Evolutionary conservation across 331 rosid genomes (phyloP).

Genomic region (Dryas integrifolia): DNA sequence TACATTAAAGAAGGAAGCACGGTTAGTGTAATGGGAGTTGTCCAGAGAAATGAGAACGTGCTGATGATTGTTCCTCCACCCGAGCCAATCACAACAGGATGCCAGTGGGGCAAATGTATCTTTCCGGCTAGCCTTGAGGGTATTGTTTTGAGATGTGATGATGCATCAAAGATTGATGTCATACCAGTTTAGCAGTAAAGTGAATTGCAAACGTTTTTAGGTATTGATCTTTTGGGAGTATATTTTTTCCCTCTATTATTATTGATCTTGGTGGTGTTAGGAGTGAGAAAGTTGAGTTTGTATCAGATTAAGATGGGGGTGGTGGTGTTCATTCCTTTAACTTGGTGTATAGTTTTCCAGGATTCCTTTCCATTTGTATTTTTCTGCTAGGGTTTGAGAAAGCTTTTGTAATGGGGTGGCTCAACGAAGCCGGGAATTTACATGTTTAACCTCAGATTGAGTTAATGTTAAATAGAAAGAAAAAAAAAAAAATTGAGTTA

Average conservation of each 20-base stretch:
- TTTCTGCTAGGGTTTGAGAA: slow-evolving; percentile 34
- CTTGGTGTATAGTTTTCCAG: slow-evolving; percentile 63
- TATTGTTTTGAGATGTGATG: slow-evolving; percentile 93
- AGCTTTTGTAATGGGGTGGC: slow-evolving; percentile 43
- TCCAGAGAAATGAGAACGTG: slow-evolving; percentile 92
- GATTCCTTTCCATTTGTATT: slow-evolving; percentile 44
- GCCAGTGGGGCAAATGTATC: slow-evolving; percentile 83
- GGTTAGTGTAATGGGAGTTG: slow-evolving; percentile 94
- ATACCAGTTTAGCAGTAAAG: slow-evolving; percentile 70
- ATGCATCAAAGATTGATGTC: slow-evolving; percentile 78
- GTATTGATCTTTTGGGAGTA: slow-evolving; percentile 39
- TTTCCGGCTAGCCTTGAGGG: slow-evolving; percentile 97
- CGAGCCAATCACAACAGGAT: slow-evolving; percentile 78
- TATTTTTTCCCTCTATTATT: slow-evolving; percentile 32
- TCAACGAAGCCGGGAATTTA: slow-evolving; percentile 42
- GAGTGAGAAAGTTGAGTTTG: slow-evolving; percentile 29
- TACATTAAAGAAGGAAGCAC: slow-evolving; percentile 98
- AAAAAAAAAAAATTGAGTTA: neutral
- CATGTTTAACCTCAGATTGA: slow-evolving; percentile 33
- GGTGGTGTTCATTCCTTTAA: slow-evolving; percentile 30
- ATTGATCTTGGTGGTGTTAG: slow-evolving; percentile 31
- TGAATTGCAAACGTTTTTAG: slow-evolving; percentile 28
- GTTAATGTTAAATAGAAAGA: slow-evolving; percentile 22
- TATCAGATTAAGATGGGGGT: slow-evolving; percentile 47
- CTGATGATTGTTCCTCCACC: slow-evolving; percentile 96